Conservation (phyloP, 192 early-diverging fungal genomes). For the Paraglomus occultum region DNA sequence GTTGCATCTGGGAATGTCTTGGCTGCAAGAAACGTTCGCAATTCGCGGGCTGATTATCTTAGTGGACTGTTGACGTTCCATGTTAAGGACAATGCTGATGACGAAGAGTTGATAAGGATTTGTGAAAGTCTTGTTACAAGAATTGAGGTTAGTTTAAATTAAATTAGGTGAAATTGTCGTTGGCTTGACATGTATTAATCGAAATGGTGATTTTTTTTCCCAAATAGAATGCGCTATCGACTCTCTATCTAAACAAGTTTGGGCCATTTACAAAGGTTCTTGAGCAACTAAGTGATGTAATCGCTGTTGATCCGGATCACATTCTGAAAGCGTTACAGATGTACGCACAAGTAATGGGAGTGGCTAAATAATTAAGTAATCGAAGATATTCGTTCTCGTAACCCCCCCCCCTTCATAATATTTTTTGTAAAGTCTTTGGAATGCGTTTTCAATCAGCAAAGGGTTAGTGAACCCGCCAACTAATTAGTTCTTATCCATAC, state of each 20-base stretch:
- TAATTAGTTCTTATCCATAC: too few relatives aligned
- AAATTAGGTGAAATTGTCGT: neutral
- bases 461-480: too few relatives aligned
- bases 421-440: too few relatives aligned
- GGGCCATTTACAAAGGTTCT: constrained; percentile 57
- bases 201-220: neutral
- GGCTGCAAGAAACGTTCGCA: constrained; percentile 32
- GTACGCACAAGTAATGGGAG: constrained; percentile 49
- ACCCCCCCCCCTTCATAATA: constrained; percentile 30
- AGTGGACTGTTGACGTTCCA: constrained; percentile 35
- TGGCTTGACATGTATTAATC: neutral
- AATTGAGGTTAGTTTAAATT: constrained; percentile 50
- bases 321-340: constrained; percentile 64
- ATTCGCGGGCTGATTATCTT: constrained; percentile 33
- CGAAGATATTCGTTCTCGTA: constrained; percentile 20
- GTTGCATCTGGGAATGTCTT: constrained; percentile 43
- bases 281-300: constrained; percentile 55
- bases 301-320: constrained; percentile 58
- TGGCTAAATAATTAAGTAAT: neutral
- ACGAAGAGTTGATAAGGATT: constrained; percentile 52
- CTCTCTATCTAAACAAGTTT: constrained; percentile 54
- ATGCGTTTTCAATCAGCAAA: too few relatives aligned
- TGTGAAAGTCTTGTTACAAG: constrained; percentile 56
- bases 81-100: constrained; percentile 45
- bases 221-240: constrained; percentile 59